Evolutionary conservation across 768 basidiomycete species (phyloP), one percentile per base, ranked within the genome.

Genomic region (Pleurotus citrinopileatus): DNA sequence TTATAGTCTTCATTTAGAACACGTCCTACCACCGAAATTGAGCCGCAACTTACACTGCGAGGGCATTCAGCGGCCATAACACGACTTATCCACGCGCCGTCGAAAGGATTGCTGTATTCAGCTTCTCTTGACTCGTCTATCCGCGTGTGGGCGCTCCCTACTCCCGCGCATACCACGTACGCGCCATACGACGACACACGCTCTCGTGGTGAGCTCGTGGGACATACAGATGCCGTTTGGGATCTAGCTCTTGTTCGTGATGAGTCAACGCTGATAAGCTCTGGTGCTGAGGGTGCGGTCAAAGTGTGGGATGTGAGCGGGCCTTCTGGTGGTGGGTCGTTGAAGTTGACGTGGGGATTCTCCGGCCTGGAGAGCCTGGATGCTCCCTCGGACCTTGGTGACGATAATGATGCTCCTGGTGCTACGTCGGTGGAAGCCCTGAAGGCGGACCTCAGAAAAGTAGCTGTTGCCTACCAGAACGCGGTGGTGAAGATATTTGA

Each of bases 181-280:
- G 89, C 91, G 1, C 87, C 94, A 0, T 94, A 91, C 66, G 94
- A 98, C 61, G 80, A 89, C 45, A 84, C 84, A 0, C 79, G 87
- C 3, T 78, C 84, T 25, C 80, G 89, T 32, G 88, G 88, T 28
- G 86, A 89, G 59, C 79, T 98, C 25, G 84, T 95, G 26, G 94
- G 95, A 3, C 93, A 97, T 67, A 92, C 93, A 3, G 95, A 99
- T 65, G 93, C 93, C 4, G 89, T 98, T 22, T 99, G 97, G 97
- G 97, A 94, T 65, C 74, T 98, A 47, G 87, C 90, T 8, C 81
- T 96, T 19, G 82, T 93, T 23, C 80, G 90, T 52, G 88, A 91
- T 57, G 89, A 92, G 66, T 83, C 82, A 54, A 86, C 88, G 6
- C 78, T 98, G 37, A 90, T 96, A 53, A 91, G 89, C 59, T 93